A percentile compares a stretch with the other conserved stretches of the same genome.
phyloP scores from a whole-genome alignment of 352 stramenopile species.

The Phytophthora boehmeriae region DNA sequence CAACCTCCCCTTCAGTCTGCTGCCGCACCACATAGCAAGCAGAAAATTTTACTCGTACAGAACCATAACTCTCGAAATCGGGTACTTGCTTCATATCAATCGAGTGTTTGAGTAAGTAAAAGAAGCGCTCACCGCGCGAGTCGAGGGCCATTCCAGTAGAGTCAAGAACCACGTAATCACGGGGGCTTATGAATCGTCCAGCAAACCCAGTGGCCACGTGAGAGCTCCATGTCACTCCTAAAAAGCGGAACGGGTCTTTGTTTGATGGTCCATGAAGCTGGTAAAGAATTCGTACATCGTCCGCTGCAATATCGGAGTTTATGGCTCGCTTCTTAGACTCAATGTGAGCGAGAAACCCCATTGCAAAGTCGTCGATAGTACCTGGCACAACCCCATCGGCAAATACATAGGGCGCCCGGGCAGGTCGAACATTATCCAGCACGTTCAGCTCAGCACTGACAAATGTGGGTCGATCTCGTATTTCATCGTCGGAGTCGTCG shows the following conservation, averaged over 20 bases:
- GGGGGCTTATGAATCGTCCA: slow-evolving; percentile 41
- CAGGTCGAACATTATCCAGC: slow-evolving; percentile 28
- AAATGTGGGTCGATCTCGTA: slow-evolving; percentile 9
- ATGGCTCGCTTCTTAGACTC: slow-evolving; percentile 29
- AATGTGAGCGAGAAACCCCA: slow-evolving; percentile 42
- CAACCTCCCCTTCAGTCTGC: slow-evolving; percentile 32
- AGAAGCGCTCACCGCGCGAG: slow-evolving; percentile 32
- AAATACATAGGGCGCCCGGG: slow-evolving; percentile 33
- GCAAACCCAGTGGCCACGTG: slow-evolving; percentile 14
- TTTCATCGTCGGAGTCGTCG: slow-evolving; percentile 16
- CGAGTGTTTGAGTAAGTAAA: slow-evolving; percentile 44
- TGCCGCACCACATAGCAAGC: slow-evolving; percentile 45
- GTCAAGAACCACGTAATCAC: slow-evolving; percentile 55
- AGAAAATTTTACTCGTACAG: slow-evolving; percentile 33
- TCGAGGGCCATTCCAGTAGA: slow-evolving; percentile 51
- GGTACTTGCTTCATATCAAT: slow-evolving; percentile 36
- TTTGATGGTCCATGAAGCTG: slow-evolving; percentile 40
- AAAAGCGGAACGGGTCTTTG: slow-evolving; percentile 51
- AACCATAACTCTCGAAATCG: slow-evolving; percentile 29
- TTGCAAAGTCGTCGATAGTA: slow-evolving; percentile 45
- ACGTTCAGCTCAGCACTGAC: slow-evolving; percentile 29
- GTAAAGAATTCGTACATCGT: slow-evolving; percentile 36
- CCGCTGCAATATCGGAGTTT: slow-evolving; percentile 24
- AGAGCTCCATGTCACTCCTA: slow-evolving; percentile 54
- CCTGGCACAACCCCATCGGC: slow-evolving; percentile 31